Conservation (phyloP, 1,284 basidiomycete species). For the Trichosporon asahii region DNA sequence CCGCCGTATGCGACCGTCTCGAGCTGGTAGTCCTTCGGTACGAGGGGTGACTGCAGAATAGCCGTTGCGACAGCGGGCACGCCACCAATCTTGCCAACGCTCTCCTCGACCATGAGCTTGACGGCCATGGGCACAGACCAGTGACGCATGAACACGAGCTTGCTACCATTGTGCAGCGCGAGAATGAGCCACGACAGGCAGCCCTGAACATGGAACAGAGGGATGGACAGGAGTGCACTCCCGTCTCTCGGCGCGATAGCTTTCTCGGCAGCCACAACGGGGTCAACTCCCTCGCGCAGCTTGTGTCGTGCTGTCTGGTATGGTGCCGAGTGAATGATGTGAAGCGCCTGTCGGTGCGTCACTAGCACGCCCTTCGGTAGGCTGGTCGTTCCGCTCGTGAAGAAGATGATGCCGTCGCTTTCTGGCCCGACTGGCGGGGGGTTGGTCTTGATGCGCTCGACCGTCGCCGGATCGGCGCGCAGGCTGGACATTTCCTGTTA, state of each 20-base stretch:
- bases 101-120: conserved; percentile 31
- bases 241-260: conserved; percentile 5
- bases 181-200: conserved; percentile 43
- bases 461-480: not conserved
- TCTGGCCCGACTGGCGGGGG: conserved; percentile 31
- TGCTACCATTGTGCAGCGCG: conserved; percentile 37
- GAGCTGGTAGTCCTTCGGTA: conserved; percentile 28
- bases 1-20: conserved; percentile 44
- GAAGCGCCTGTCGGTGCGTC: conserved; percentile 43
- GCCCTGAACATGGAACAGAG: conserved; percentile 47
- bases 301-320: conserved; percentile 24
- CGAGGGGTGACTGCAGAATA: conserved; percentile 32
- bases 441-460: not conserved
- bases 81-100: conserved; percentile 39
- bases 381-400: conserved; percentile 41
- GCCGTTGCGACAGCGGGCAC: conserved; percentile 40
- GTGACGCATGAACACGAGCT: conserved; percentile 34
- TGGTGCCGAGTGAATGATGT: conserved; percentile 21
- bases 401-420: conserved; percentile 47
- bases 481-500: conserved; percentile 10
- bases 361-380: conserved; percentile 45
- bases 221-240: conserved; percentile 19
- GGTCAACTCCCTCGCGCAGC: conserved; percentile 18
- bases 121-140: conserved; percentile 39
- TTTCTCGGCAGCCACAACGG: conserved; percentile 29